Percentiles rank a stretch among this genome's conserved stretches.
phyloP scores from a whole-genome alignment of 1,284 basidiomycete species.

The Mycocalia duriaeana region DNA sequence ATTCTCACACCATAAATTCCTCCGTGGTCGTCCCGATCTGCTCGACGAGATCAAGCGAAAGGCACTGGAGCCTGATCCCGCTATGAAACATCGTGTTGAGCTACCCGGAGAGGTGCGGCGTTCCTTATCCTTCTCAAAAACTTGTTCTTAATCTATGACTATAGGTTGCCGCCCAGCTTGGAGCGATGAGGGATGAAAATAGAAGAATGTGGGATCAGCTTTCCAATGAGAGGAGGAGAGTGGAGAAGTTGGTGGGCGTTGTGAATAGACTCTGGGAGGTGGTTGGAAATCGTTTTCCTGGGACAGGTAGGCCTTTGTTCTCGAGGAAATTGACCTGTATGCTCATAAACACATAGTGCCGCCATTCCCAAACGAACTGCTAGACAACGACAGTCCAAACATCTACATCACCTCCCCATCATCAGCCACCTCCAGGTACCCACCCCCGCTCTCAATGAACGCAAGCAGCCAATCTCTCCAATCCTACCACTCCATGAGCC shows the following conservation, averaged over 20 bases:
- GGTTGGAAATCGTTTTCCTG: conserved; percentile 47
- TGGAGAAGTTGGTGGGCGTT: conserved; percentile 42
- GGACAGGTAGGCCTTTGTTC: conserved; percentile 35
- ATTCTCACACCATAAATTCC: conserved; percentile 84
- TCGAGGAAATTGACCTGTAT: too few species aligned
- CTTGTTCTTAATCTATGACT: conserved; percentile 11
- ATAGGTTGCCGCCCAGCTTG: conserved; percentile 57
- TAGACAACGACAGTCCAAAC: conserved; percentile 59
- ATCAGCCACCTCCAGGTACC: conserved; percentile 32
- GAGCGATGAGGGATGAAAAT: conserved; percentile 66
- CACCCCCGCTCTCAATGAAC: conserved; percentile 34
- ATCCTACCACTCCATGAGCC: conserved; percentile 30
- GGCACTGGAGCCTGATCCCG: conserved; percentile 70
- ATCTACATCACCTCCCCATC: conserved; percentile 68
- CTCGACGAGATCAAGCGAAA: conserved; percentile 85
- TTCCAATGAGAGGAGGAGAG: conserved; percentile 45
- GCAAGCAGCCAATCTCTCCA: conserved; percentile 24
- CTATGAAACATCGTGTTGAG: conserved; percentile 63
- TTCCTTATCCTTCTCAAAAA: too few species aligned
- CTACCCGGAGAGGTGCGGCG: conserved; percentile 66
- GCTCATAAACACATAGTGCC: too few species aligned
- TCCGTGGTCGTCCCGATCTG: conserved; percentile 75
- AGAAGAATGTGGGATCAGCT: conserved; percentile 52
- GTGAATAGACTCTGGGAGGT: conserved; percentile 54
- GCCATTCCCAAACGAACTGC: conserved; percentile 55